These are phyloP conservation scores for Trichoderma oligosporum DNA, from an alignment of 2,329 filamentous ascomycete species.

Conservation along the genomic window DNA sequence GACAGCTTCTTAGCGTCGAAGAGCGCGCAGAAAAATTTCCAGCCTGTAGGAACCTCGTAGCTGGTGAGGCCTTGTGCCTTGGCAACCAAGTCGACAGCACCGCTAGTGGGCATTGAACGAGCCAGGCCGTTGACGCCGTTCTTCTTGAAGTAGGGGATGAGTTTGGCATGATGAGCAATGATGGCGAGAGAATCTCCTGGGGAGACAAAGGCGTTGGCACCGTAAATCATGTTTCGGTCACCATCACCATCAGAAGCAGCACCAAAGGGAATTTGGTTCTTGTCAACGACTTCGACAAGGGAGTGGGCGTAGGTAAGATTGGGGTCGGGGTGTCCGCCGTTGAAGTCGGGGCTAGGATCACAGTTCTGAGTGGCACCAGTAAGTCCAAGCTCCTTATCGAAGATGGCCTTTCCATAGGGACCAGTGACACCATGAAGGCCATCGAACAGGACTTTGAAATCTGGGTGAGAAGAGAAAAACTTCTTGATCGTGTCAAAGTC, in stretches of 20 bases:
- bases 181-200: slow-evolving; percentile 97
- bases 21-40: slow-evolving; percentile 98
- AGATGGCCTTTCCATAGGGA: slow-evolving; percentile 91
- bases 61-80: slow-evolving; percentile 86
- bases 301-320: slow-evolving; percentile 97
- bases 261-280: slow-evolving; percentile 88
- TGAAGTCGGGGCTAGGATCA: slow-evolving; percentile 87
- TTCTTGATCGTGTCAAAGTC: slow-evolving; percentile 94
- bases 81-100: slow-evolving; percentile 91
- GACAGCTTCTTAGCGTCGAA: slow-evolving; percentile 95
- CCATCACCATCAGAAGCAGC: slow-evolving; percentile 95
- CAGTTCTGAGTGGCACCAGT: slow-evolving; percentile 82
- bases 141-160: slow-evolving; percentile 98
- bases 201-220: slow-evolving; percentile 91
- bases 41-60: slow-evolving; percentile 97
- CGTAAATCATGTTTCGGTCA: slow-evolving; percentile 99
- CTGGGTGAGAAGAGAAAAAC: slow-evolving; percentile 79
- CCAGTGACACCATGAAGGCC: slow-evolving; percentile 92
- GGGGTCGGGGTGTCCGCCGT: slow-evolving; percentile 93
- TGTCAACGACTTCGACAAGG: slow-evolving; percentile 89
- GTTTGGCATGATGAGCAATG: slow-evolving; percentile 91
- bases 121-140: slow-evolving; percentile 94
- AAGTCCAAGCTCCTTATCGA: slow-evolving; percentile 87
- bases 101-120: slow-evolving; percentile 95
- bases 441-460: slow-evolving; percentile 97